A percentile compares a stretch with the other conserved stretches of the same genome.
Conservation (phyloP, 108 stramenopile genomes). For the Cylindrotheca closterium region DNA sequence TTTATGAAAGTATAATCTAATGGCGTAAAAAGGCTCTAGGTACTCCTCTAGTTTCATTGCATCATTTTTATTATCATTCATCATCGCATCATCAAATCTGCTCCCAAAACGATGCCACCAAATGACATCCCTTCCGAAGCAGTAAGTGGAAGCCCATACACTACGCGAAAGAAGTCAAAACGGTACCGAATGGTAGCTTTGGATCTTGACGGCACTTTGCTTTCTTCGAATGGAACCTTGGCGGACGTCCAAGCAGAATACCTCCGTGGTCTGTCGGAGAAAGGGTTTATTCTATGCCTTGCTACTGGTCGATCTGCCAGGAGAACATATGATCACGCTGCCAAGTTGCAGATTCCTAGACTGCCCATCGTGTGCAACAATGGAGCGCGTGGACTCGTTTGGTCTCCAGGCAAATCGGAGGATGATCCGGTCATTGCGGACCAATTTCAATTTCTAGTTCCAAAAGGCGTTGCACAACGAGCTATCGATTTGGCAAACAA, state of each 20-base stretch:
- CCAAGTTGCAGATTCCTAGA: slow-evolving; percentile 26
- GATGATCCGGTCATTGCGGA: slow-evolving; percentile 10
- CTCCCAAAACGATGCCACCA: too few species aligned
- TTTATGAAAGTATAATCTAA: too few species aligned
- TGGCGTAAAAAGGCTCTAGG: too few species aligned
- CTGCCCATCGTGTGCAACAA: slow-evolving; percentile 56
- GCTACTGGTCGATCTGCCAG: slow-evolving; percentile 61
- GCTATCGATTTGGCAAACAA: slow-evolving; percentile 40
- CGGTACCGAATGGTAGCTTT: slow-evolving; percentile 42
- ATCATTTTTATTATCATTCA: too few species aligned
- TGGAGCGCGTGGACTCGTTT: slow-evolving; percentile 48
- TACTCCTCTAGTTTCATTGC: too few species aligned
- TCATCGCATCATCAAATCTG: too few species aligned
- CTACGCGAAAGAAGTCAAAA: too few species aligned
- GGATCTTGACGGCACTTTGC: slow-evolving; percentile 65
- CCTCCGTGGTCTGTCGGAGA: slow-evolving; percentile 32
- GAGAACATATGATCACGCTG: slow-evolving; percentile 32
- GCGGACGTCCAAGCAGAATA: slow-evolving; percentile 45
- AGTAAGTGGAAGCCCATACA: too few species aligned
- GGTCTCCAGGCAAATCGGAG: neutral
- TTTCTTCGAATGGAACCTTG: slow-evolving; percentile 38
- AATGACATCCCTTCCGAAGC: too few species aligned
- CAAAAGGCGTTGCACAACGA: slow-evolving; percentile 12
- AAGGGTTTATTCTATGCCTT: slow-evolving; percentile 45
- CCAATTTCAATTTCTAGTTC: slow-evolving; percentile 29